Base-by-base conservation (phyloP, 192 early-diverging fungal species). In the Umbelopsis sp. region DNA sequence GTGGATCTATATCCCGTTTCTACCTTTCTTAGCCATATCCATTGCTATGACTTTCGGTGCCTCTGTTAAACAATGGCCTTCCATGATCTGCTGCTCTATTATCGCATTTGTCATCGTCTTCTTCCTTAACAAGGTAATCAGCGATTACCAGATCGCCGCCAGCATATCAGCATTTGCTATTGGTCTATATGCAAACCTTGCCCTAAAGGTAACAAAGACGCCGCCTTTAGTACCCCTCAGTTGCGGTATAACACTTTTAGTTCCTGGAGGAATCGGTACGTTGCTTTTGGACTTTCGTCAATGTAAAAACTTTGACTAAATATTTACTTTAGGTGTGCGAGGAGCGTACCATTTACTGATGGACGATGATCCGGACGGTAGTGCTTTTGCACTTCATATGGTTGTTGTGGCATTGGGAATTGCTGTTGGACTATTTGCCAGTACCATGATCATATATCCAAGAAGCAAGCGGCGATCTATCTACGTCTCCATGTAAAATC, bases 201-300 rank as follows among this genome's bases (percentile, higher is more conserved):
- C 77, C 3, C 45, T 74, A 4, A 78, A 74, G 68, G 17, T 78
- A 26, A 78, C 72, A 5, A 62, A 69, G 2, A 66, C 71, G 10
- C 59, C 77, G 22, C 77, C 92, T 22, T 85, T 96, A 65, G 93
- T 89, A 53, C 93, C 94, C 7, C 86, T 96, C 25, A 78, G 94
- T 66, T 88, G 90, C 45, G 95, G 94, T 26, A 88, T 97, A 1
- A 78, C 91, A 31, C 74, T 95, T 45, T 77, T 95, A 71, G 95
- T 95, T 0, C 96, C 96, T 12, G 96, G 96, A 68, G 89, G 87
- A 71, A 83, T 78, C 31, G 77, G 77, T 78, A 83, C 69, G 52
- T 36, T 8, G 36, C 38, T 36, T 53, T 53, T 26, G 31, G 4
- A 59, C 17, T 25, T n/a, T n/a, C n/a, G n/a, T n/a, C 10, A 16